Percentiles rank a stretch among this genome's conserved stretches.
These are phyloP conservation scores for Neocallimastix lanati DNA, from an alignment of 192 early-diverging fungal genomes.

Conservation along the genomic window DNA sequence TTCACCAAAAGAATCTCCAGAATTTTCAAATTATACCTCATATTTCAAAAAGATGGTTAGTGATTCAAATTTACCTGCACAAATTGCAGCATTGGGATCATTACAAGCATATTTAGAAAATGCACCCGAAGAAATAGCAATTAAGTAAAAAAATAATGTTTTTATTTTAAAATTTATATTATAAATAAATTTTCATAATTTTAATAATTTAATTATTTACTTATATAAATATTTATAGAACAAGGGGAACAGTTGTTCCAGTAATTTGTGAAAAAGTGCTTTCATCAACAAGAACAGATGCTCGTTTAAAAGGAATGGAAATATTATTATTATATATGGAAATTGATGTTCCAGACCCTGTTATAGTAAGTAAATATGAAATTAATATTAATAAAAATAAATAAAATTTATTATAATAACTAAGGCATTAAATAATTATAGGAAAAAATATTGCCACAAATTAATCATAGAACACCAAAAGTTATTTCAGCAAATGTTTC, in stretches of 20 bases:
- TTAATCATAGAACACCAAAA: constrained; percentile 82
- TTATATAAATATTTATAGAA: not conserved
- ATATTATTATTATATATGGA: constrained; percentile 74
- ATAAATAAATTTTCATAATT: too few species aligned
- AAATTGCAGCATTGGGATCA: constrained; percentile 62
- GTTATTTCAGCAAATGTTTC: constrained; percentile 54
- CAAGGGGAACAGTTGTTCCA: not conserved
- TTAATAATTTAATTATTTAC: too few species aligned
- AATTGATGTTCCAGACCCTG: constrained; percentile 62
- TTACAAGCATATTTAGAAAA: constrained; percentile 62
- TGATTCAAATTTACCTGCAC: constrained; percentile 79
- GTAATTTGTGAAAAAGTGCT: constrained; percentile 59
- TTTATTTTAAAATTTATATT: too few species aligned
- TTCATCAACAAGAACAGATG: constrained; percentile 58
- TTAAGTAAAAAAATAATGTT: constrained; percentile 1
- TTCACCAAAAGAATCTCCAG: constrained; percentile 31
- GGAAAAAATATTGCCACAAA: constrained; percentile 55
- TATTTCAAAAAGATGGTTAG: constrained; percentile 61
- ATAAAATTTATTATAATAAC: not conserved
- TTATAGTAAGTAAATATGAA: constrained; percentile 41
- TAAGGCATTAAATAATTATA: constrained; percentile 4
- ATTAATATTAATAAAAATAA: not conserved
- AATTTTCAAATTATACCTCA: constrained; percentile 51
- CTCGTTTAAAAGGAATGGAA: constrained; percentile 58
- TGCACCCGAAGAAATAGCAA: constrained; percentile 29